Base-by-base conservation (phyloP, 331 rosid species). In the Dryas integrifolia region DNA sequence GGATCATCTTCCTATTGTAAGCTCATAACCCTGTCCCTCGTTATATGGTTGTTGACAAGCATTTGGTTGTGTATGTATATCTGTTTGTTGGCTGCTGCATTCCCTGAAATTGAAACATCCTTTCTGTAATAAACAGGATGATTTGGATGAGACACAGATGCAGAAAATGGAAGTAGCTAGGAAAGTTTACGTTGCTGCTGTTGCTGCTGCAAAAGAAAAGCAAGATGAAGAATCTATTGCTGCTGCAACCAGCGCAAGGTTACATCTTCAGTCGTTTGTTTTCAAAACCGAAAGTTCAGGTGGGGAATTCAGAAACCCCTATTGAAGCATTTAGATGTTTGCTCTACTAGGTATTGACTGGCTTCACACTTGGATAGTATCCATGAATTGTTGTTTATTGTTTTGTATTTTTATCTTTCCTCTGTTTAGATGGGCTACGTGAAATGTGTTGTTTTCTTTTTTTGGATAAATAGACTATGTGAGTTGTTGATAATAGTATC, bases 151-250 rank as follows among this genome's bases (percentile, higher is more conserved):
- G 78, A 62, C 66, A 60, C 92, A 84, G 61, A 79, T 81, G 82
- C 87, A 79, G 81, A 82, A 75, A 79, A 84, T 95, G 88, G 99
- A 92, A 79, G 96, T 82, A 82, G 99, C 96, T 43, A 89, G 93
- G 82, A 70, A 79, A 76, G 86, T 90, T 39, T 95, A 95, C 45
- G 50, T 80, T 52, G 83, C 92, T 16, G 96, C 96, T 4, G 85
- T 89, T 76, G 85, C 81, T 21, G 49, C 69, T 51, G 83, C 93
- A 52, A 89, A 85, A 70, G 90, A 86, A 82, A 95, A 74, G 78
- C 92, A 65, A 80, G 97, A 92, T 63, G 99, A 95, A 76, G 89
- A 91, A 85, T 91, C 96, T 18, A 76, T 92, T 67, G 89, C 86
- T 60, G 87, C 96, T 14, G 96, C 93, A 55, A 84, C 89, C 68